Percentiles rank a stretch among this genome's conserved stretches.
Evolutionary conservation across 139 green algal genomes (phyloP).

Genomic region (Coccomyxa sp.): DNA sequence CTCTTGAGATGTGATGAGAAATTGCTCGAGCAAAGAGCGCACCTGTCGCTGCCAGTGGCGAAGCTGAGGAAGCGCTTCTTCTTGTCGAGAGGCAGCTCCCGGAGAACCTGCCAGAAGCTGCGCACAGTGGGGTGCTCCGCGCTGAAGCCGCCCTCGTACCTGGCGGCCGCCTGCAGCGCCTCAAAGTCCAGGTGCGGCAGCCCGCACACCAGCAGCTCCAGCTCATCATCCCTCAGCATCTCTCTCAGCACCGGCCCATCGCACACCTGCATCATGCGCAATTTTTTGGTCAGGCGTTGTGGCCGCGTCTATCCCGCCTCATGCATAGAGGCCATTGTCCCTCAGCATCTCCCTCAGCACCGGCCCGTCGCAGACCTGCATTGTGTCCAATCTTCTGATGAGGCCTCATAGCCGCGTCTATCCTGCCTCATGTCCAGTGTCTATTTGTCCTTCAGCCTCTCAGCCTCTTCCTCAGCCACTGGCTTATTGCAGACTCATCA

Average conservation of each 20-base stretch:
- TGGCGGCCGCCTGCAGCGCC: slow-evolving; percentile 44
- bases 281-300: too few species aligned
- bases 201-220: slow-evolving; percentile 80
- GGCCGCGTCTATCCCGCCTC: too few species aligned
- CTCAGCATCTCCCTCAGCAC: slow-evolving; percentile 53
- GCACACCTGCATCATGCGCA: slow-evolving; percentile 36
- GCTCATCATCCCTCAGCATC: slow-evolving; percentile 63
- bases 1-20: too few species aligned
- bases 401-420: too few species aligned
- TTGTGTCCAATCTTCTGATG: too few species aligned
- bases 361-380: slow-evolving; percentile 48
- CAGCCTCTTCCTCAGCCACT: slow-evolving; percentile 53
- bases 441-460: slow-evolving; percentile 63
- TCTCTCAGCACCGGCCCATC: slow-evolving; percentile 46
- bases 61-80: slow-evolving; percentile 42
- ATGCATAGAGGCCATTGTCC: slow-evolving; percentile 77
- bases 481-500: slow-evolving; percentile 53
- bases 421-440: too few species aligned
- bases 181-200: slow-evolving; percentile 76
- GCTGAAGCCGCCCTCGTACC: slow-evolving; percentile 63
- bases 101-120: slow-evolving; percentile 55
- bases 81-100: slow-evolving; percentile 30
- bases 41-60: slow-evolving; percentile 42
- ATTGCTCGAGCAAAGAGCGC: too few species aligned
- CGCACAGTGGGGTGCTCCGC: slow-evolving; percentile 26